Base-by-base conservation (phyloP, 257 asterid genomes). In the Cruciata laevipes region DNA sequence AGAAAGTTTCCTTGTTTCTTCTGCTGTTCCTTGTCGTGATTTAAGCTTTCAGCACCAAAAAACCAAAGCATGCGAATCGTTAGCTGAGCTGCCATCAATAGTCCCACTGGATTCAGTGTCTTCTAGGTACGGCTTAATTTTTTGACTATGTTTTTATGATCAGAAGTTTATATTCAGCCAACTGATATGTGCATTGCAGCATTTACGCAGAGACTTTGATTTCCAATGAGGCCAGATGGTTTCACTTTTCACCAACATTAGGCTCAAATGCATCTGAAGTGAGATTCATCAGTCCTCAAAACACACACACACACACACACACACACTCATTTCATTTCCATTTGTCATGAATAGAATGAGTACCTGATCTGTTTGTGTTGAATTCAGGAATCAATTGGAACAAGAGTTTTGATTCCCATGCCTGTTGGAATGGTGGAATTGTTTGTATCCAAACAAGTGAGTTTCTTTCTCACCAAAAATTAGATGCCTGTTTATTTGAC, bases 151-250 rank as follows among this genome's bases (percentile, higher is more conserved):
- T 56, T 47, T 16, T 5, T 14, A 47, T 47, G 55, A 47, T 47
- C 55, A 47, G 55, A 14, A 47, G 61, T 21, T 58, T 51, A 52
- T 42, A 32, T 64, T 23, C 31, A 53, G 16, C 23, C 30, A 51
- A 65, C 35, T n/a, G 18, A 35, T 52, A 24, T 9, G 59, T 27
- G 3, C 6, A 44, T 71, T 78, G 81, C 83, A 89, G 95, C 61
- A 72, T 80, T 38, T 80, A 83, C 81, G 88, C 89, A 40, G 83
- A 82, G 71, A 51, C 90, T 59, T 59, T 88, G 58, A 30, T 86
- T 47, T 86, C 90, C 51, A 84, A 83, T 78, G 95, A 84, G 83
- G 76, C 84, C 65, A 79, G 76, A 69, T 90, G 97, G 97, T 73
- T 90, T 63, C 83, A 84, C 76, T 84, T 80, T 69, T 74, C 85